Evolutionary conservation across 257 asterid genomes (phyloP).

Genomic region (Cruciata laevipes): DNA sequence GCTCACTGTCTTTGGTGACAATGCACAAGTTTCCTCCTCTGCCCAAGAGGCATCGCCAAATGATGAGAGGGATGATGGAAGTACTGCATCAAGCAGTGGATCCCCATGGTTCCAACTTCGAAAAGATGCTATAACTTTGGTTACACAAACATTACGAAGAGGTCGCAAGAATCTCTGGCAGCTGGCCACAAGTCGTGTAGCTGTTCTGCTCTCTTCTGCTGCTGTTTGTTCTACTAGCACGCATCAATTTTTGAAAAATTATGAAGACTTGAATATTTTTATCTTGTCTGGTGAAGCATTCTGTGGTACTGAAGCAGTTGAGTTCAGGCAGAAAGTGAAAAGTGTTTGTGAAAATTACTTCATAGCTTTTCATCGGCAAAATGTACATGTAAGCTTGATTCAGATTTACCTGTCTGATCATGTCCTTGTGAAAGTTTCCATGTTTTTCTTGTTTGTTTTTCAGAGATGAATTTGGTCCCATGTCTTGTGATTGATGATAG

Average conservation of each 20-base stretch:
- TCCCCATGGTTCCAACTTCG: constrained; percentile 86
- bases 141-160: constrained; percentile 77
- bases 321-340: constrained; percentile 94
- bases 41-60: constrained; percentile 34
- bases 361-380: constrained; percentile 94
- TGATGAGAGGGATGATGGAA: constrained; percentile 80
- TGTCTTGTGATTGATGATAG: neutral
- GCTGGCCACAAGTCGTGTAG: constrained; percentile 85
- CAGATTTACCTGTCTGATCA: constrained; percentile 9
- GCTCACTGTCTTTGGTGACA: constrained; percentile 30
- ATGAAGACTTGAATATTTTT: constrained; percentile 81
- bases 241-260: constrained; percentile 87
- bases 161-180: constrained; percentile 99
- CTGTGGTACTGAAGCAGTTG: constrained; percentile 87
- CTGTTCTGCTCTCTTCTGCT: constrained; percentile 90
- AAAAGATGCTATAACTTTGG: constrained; percentile 70
- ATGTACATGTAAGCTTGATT: constrained; percentile 69
- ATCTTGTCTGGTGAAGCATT: constrained; percentile 96
- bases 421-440: neutral
- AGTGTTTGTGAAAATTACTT: constrained; percentile 76
- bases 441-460: neutral
- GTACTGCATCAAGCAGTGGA: constrained; percentile 94
- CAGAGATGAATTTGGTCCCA: neutral
- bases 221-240: constrained; percentile 84
- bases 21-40: constrained; percentile 29